Evolutionary conservation across 148 eudicot species (phyloP).

Genomic region (Heliosperma pusillum): DNA sequence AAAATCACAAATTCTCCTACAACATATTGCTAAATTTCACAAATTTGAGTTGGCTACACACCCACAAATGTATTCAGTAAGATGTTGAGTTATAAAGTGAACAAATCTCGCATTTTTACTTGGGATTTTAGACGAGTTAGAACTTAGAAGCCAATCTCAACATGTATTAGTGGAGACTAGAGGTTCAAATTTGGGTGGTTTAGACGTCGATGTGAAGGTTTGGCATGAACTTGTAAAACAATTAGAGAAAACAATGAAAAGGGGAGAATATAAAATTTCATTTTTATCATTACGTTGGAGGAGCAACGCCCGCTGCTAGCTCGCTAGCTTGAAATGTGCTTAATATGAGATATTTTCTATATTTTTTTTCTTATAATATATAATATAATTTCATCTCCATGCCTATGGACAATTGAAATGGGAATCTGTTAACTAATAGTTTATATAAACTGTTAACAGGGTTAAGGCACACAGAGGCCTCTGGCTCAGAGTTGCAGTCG

Average conservation of each 20-base stretch:
- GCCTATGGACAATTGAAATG: not conserved
- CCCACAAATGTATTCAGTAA: too few species aligned
- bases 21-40: not conserved
- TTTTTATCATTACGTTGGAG: not conserved
- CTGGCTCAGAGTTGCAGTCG: constrained; percentile 12
- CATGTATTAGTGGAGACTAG: not conserved
- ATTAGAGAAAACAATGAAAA: not conserved
- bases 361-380: not conserved
- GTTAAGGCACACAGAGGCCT: not conserved
- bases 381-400: not conserved
- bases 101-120: too few species aligned
- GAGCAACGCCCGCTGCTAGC: not conserved
- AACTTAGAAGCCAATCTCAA: not conserved
- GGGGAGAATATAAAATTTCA: not conserved
- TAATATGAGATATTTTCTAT: not conserved
- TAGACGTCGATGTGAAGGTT: not conserved
- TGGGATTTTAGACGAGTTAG: not conserved
- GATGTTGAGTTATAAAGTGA: too few species aligned
- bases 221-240: not conserved
- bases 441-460: not conserved
- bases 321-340: not conserved
- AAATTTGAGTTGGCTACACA: not conserved
- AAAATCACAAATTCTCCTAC: not conserved
- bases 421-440: not conserved
- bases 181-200: not conserved